A percentile compares a stretch with the other conserved stretches of the same genome.
phyloP scores from a whole-genome alignment of 1,139 yeast species.

The Magnusiomyces ingens region DNA sequence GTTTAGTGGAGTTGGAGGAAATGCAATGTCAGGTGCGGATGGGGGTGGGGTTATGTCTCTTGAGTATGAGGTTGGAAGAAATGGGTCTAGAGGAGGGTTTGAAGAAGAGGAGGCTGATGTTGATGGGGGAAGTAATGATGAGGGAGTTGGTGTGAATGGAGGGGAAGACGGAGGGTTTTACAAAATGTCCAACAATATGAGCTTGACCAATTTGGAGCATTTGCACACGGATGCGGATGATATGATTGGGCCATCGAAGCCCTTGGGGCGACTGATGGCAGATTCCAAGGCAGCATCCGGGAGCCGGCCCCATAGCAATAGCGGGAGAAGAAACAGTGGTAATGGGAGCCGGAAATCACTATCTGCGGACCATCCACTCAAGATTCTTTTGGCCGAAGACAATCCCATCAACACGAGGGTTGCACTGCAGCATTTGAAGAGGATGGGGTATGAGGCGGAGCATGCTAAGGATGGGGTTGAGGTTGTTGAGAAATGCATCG shows the following conservation, averaged over 20 bases:
- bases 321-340: too few species aligned
- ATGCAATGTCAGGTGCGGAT: neutral
- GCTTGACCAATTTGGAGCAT: neutral
- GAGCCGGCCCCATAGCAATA: too few species aligned
- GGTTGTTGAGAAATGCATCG: conserved; percentile 40
- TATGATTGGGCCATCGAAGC: neutral
- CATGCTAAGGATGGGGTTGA: conserved; percentile 53
- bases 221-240: neutral
- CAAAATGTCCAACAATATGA: neutral
- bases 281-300: neutral
- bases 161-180: too few species aligned
- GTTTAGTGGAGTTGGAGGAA: neutral
- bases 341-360: neutral
- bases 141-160: too few species aligned
- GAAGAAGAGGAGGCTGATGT: neutral
- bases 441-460: conserved; percentile 48
- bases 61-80: neutral
- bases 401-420: conserved; percentile 46
- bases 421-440: conserved; percentile 45
- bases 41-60: neutral
- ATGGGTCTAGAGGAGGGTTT: neutral
- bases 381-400: conserved; percentile 48
- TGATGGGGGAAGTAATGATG: neutral
- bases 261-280: too few species aligned
- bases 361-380: conserved; percentile 38